Percentiles rank a stretch among this genome's conserved stretches.
Evolutionary conservation across 306 rosid species (phyloP).

Genomic region (Begonia fuchsioides): DNA sequence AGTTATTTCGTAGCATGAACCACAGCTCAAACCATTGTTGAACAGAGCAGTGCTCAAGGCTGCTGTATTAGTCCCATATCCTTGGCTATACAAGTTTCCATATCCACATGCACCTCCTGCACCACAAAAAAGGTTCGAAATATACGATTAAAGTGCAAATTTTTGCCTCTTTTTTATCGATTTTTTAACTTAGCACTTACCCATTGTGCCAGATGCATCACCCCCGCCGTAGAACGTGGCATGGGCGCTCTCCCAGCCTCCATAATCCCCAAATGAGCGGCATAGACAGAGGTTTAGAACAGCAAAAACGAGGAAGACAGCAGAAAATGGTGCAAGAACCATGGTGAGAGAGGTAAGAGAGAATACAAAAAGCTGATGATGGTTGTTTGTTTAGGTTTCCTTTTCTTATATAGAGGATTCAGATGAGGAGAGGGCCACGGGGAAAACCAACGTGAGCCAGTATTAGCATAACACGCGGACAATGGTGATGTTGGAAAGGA

Average conservation of each 20-base stretch:
- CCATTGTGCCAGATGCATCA: conserved; percentile 98
- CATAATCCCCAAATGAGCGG: conserved; percentile 37
- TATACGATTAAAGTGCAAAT: background rate
- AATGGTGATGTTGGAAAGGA: too few species aligned
- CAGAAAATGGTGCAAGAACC: conserved; percentile 22
- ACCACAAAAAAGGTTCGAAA: background rate
- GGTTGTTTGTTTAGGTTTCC: too few species aligned
- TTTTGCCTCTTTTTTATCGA: too few species aligned
- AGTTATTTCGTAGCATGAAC: conserved; percentile 80
- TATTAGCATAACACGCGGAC: too few species aligned
- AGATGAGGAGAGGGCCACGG: too few species aligned
- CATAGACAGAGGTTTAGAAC: conserved; percentile 26
- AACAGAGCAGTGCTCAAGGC: conserved; percentile 95
- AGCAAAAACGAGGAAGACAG: conserved; percentile 27
- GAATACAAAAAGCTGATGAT: background rate
- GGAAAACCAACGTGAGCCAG: too few species aligned
- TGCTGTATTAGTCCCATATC: conserved; percentile 93
- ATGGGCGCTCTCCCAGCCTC: conserved; percentile 77
- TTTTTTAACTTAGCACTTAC: conserved; percentile 19
- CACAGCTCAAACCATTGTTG: conserved; percentile 88
- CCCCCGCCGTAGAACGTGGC: conserved; percentile 99
- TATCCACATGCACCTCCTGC: conserved; percentile 97
- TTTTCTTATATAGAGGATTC: too few species aligned
- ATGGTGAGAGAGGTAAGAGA: conserved; percentile 2
- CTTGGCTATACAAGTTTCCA: conserved; percentile 89